Evolutionary conservation across 441 rosid genomes (phyloP), one percentile per base, ranked within the genome.

Genomic region (Manihot esculenta): DNA sequence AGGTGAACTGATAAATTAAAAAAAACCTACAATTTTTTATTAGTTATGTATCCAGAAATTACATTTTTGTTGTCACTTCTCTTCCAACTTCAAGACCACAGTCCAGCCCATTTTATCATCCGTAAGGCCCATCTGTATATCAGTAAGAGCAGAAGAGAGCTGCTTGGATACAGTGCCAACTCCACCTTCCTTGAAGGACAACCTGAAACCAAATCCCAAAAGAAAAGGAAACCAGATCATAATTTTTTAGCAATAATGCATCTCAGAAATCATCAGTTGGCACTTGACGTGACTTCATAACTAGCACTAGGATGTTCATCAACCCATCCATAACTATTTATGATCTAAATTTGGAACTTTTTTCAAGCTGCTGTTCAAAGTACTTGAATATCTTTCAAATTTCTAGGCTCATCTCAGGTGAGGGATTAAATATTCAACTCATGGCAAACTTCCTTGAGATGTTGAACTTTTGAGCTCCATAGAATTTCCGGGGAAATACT

Each of bases 71-170:
- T 15, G 26, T 51, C 18, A 17, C 20, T 27, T 17, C 42, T 50
- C 18, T 60, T 33, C 58, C 62, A 67, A 70, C 45, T 68, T 80
- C 74, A 89, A 73, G 80, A 84, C 83, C 41, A 86, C 62, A 66
- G 91, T 89, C 98, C 98, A 91, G 3, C 82, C 83, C 94, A 85
- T 88, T 72, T 76, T 79, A 83, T 91, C 94, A 15, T 86, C 96
- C n/a, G 60, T 73, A 23, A 88, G 86, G 73, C 98, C 97, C 97
- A 88, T 91, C 83, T 89, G 97, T 51, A 89, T 85, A 70, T 81
- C 81, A 42, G 86, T 82, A 57, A 93, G 89, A 49, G 72, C 78
- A 3, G 90, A 85, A 69, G 85, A 87, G 24, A 91, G 83, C 73
- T 78, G 79, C 69, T 82, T 72, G 7, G 90, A 78, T 7, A 89